These are phyloP conservation scores for Pseudonectria foliicola DNA, from an alignment of 2,329 filamentous ascomycete genomes.

Conservation along the genomic window DNA sequence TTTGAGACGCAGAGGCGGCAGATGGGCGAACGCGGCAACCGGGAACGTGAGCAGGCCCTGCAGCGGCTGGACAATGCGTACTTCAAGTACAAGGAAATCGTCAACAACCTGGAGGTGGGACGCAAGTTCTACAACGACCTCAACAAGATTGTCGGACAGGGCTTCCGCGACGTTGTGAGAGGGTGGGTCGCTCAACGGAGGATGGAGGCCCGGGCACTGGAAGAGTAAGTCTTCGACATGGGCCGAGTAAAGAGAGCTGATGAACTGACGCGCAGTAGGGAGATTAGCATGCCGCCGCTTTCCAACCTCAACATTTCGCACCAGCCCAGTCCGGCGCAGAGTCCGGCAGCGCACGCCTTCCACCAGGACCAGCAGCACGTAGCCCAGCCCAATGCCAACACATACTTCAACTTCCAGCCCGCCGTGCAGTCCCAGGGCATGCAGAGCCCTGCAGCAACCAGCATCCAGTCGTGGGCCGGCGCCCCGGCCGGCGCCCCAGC, in stretches of 20 bases:
- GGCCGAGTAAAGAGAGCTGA: conserved; percentile 2
- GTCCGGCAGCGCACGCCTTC: conserved; percentile 9
- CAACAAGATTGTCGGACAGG: conserved; percentile 69
- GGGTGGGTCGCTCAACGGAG: conserved; percentile 75
- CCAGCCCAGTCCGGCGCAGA: conserved; percentile 18
- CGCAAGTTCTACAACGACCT: conserved; percentile 97
- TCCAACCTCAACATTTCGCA: conserved; percentile 35
- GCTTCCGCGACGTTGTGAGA: conserved; percentile 72
- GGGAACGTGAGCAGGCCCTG: conserved; percentile 75
- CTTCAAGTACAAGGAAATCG: conserved; percentile 92
- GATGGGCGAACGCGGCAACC: conserved; percentile 53
- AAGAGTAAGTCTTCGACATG: conserved; percentile 50
- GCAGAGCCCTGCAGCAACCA: conserved; percentile 35
- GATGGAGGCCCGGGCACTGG: conserved; percentile 70
- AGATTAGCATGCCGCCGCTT: conserved; percentile 45
- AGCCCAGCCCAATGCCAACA: conserved; percentile 16
- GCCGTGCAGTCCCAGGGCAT: conserved; percentile 1
- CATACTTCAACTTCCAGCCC: conserved; percentile 15
- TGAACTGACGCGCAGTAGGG: conserved; percentile 26
- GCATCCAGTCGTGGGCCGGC: conserved; percentile 52
- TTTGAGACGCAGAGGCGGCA: conserved; percentile 67
- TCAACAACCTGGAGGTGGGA: conserved; percentile 83
- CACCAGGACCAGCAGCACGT: conserved; percentile 12
- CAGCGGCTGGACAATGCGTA: conserved; percentile 88
- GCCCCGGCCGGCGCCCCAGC: too few relatives aligned